Evolutionary conservation across 2,329 filamentous ascomycete genomes (phyloP).

Genomic region (Cordyceps pruinosa): DNA sequence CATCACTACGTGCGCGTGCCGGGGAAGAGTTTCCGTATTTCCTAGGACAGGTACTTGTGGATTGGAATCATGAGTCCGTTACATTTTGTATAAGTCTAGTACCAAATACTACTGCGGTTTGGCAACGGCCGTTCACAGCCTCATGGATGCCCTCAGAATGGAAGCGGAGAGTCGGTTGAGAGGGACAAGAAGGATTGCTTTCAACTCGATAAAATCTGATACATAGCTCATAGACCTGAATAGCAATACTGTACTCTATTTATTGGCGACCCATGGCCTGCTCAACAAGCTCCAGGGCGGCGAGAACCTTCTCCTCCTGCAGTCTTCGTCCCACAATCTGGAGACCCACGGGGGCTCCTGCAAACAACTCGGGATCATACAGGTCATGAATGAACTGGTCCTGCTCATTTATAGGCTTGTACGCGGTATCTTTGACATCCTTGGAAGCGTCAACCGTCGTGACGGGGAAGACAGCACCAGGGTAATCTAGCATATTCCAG

Average conservation of each 20-base stretch:
- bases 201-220: too few species aligned
- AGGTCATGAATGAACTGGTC: conserved; percentile 24
- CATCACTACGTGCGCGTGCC: not conserved
- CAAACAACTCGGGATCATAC: conserved; percentile 22
- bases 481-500: conserved; percentile 66
- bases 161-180: too few species aligned
- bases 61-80: too few species aligned
- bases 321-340: conserved; percentile 24
- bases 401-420: conserved; percentile 22
- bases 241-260: not conserved
- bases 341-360: conserved; percentile 21
- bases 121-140: too few species aligned
- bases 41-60: too few species aligned
- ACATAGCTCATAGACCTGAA: not conserved
- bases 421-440: conserved; percentile 20
- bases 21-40: not conserved
- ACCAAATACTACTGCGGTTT: too few species aligned
- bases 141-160: too few species aligned
- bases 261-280: conserved; percentile 17
- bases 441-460: conserved; percentile 22
- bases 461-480: conserved; percentile 54
- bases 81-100: too few species aligned
- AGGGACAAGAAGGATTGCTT: too few species aligned
- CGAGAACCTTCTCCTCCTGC: conserved; percentile 26
- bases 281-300: conserved; percentile 20